Percentiles rank a stretch among this genome's conserved stretches.
Evolutionary conservation across 108 stramenopile genomes (phyloP).

Genomic region (Chaetoceros muelleri): DNA sequence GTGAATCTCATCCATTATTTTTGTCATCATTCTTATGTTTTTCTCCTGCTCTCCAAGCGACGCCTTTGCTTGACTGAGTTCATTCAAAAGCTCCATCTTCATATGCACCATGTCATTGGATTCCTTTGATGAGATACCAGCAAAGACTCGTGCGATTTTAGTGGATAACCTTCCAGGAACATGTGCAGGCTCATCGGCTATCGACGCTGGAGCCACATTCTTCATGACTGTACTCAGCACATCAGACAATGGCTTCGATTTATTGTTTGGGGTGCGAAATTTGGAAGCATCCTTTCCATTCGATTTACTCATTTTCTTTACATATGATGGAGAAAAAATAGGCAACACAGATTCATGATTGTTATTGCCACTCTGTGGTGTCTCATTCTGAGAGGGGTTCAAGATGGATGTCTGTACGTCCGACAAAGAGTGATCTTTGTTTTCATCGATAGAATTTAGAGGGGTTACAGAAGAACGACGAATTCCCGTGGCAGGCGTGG

Average conservation of each 20-base stretch:
- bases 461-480: no score
- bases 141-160: background rate
- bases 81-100: constrained; percentile 6
- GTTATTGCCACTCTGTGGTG: background rate
- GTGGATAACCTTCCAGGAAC: background rate
- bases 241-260: background rate
- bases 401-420: background rate
- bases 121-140: constrained; percentile 2
- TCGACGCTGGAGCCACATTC: background rate
- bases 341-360: background rate
- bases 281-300: background rate
- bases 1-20: background rate
- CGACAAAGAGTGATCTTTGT: no score
- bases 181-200: background rate
- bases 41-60: constrained; percentile 2
- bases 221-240: background rate
- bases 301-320: background rate
- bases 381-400: background rate
- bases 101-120: constrained; percentile 1
- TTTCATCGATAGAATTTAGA: no score
- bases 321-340: background rate
- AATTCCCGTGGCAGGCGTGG: background rate
- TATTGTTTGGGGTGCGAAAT: background rate
- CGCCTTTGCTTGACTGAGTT: constrained; percentile 12
- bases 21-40: background rate